Evolutionary conservation across 768 basidiomycete species (phyloP), one percentile per base, ranked within the genome.

Genomic region (Panaeolus cyanescens): DNA sequence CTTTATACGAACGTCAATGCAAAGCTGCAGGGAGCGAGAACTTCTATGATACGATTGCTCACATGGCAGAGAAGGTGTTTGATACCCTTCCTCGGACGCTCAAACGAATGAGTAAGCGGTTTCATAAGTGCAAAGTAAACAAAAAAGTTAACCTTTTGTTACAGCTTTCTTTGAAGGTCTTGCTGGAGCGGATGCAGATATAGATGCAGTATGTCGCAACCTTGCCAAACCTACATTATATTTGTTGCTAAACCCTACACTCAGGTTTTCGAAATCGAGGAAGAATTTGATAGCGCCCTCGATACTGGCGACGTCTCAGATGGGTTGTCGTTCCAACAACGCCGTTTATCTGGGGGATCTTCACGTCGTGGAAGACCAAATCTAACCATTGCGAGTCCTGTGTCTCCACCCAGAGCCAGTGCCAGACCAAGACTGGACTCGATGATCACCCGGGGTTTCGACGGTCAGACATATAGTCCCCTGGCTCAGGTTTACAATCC

Each of bases 1-100:
- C 94, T 2, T 76, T 89, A 57, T 96, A 96, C 69, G 95, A 96
- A 74, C 84, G 95, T 15, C 91, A 95, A 71, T 84, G 89, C 2
- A 92, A 92, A 74, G 80, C 75, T 20, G 83, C 80, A 4, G 87
- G 86, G 1, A 84, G 91, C 0, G 76, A 79, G 2, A 85, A 83
- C 22, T 86, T 96, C 65, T 85, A 85, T 62, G 93, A 96, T 62
- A 92, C 92, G 0, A 64, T 95, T 10, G 71, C 80, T 10, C 83
- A 86, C 45, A 78, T 87, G 3, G 79, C 85, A 3, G 95, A 96
- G 65, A 86, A 79, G 62, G 73, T 89, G 45, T 79, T 89, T 36
- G 94, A 95, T 58, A 84, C 83, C 0, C 74, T 96, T 7, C 95
- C 96, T 22, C 81, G 92, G n/a, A 70, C 81, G 1, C 64, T 97